Conservation (phyloP, 1,284 basidiomycete genomes). For the Ganoderma multipileum region DNA sequence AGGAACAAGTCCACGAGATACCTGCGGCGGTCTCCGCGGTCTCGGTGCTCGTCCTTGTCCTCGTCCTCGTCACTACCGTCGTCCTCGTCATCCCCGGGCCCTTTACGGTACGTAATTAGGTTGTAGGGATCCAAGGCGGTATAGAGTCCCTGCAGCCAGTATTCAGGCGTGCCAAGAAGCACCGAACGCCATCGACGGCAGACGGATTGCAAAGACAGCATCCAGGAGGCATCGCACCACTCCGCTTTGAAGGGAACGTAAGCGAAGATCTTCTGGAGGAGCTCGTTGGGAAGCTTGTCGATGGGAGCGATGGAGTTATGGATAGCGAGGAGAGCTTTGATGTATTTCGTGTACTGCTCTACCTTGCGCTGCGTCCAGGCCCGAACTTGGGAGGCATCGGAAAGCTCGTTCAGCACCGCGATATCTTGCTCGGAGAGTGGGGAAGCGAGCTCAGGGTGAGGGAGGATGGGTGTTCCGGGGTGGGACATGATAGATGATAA, state of each 20-base stretch:
- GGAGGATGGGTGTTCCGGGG: neutral
- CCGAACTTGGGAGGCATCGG: neutral
- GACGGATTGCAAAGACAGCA: neutral
- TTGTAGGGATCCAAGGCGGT: neutral
- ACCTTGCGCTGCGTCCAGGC: neutral
- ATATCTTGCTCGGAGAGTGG: neutral
- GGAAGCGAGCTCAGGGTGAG: neutral
- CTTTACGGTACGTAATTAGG: too few species aligned
- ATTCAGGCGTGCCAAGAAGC: neutral
- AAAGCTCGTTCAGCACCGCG: neutral
- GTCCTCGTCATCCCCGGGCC: neutral
- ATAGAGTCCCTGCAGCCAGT: neutral
- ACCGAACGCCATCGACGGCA: conserved; percentile 10
- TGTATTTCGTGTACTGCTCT: neutral
- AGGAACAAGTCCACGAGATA: neutral
- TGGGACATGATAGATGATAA: neutral
- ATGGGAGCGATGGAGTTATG: neutral
- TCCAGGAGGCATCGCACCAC: neutral
- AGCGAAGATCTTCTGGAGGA: conserved; percentile 1
- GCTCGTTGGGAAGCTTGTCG: conserved; percentile 3
- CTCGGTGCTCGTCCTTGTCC: neutral
- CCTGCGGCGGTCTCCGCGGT: neutral
- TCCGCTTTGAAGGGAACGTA: neutral
- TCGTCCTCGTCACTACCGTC: neutral
- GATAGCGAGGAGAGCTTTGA: neutral